These are phyloP conservation scores for Magnusiomyces fungicola DNA, from an alignment of 1,139 yeast genomes.

Conservation along the genomic window DNA sequence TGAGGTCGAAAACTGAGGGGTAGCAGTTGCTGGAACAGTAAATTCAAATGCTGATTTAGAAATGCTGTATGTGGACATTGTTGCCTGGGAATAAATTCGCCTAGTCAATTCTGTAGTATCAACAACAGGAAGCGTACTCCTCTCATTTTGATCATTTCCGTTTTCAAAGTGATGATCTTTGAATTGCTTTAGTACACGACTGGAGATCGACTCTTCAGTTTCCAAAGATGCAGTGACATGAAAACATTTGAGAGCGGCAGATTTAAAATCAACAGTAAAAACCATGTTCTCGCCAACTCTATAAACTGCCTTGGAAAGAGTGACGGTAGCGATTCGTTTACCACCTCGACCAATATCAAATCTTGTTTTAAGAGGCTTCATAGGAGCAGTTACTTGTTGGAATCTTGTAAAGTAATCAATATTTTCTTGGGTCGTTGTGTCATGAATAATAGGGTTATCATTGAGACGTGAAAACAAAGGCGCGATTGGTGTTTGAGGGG, in stretches of 20 bases:
- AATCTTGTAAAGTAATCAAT: slow-evolving; percentile 26
- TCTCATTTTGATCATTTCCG: neutral
- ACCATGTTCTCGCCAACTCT: slow-evolving; percentile 34
- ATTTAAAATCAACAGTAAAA: slow-evolving; percentile 26
- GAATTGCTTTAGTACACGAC: slow-evolving; percentile 7
- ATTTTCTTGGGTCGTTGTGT: slow-evolving; percentile 18
- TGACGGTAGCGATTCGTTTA: slow-evolving; percentile 29
- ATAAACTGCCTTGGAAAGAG: slow-evolving; percentile 32
- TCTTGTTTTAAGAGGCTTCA: slow-evolving; percentile 20
- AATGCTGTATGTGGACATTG: slow-evolving; percentile 21
- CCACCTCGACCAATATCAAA: slow-evolving; percentile 32
- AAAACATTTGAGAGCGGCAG: slow-evolving; percentile 26
- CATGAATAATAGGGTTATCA: neutral
- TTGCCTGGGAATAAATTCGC: slow-evolving; percentile 19
- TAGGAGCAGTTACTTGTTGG: slow-evolving; percentile 16
- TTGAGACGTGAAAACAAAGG: neutral
- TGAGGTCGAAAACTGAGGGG: slow-evolving; percentile 33
- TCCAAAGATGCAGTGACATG: slow-evolving; percentile 35
- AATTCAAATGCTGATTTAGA: slow-evolving; percentile 25
- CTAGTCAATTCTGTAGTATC: slow-evolving; percentile 13
- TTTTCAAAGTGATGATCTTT: slow-evolving; percentile 1
- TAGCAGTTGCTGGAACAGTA: slow-evolving; percentile 32
- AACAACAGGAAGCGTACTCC: neutral
- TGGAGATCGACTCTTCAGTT: slow-evolving; percentile 30
- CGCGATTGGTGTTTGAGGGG: neutral